Conservation (phyloP, 768 basidiomycete species). For the Lepiota brunneoincarnata region DNA sequence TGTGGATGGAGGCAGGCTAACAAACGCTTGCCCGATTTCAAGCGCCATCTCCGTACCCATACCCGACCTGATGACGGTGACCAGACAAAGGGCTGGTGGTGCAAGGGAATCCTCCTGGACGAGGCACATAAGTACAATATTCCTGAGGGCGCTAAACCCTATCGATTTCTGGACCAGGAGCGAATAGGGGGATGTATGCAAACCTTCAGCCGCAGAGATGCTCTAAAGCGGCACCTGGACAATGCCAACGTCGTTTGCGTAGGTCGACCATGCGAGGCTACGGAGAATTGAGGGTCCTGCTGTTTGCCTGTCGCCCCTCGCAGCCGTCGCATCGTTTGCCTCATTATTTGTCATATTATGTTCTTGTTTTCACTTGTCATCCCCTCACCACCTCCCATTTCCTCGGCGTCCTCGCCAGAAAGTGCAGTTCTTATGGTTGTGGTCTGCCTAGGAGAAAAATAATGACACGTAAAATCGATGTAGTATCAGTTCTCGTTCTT, state of each 20-base stretch:
- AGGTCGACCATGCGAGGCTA: conserved; percentile 17
- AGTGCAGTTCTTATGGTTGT: background rate
- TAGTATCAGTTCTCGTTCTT: conserved; percentile 28
- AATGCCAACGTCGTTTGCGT: conserved; percentile 30
- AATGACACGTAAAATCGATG: background rate
- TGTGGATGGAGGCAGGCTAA: conserved; percentile 48
- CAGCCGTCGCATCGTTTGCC: background rate
- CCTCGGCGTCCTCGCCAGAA: background rate
- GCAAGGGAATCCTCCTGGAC: conserved; percentile 34
- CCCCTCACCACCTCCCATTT: background rate
- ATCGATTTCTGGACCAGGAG: conserved; percentile 25
- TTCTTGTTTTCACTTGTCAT: background rate
- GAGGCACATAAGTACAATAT: conserved; percentile 18
- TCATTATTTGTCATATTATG: background rate
- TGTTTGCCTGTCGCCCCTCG: background rate
- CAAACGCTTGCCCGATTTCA: conserved; percentile 54
- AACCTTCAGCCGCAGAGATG: conserved; percentile 43
- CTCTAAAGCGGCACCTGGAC: conserved; percentile 42
- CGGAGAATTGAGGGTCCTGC: background rate
- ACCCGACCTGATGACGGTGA: conserved; percentile 42
- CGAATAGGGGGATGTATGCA: conserved; percentile 40
- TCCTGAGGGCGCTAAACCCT: conserved; percentile 20
- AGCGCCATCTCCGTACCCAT: conserved; percentile 57
- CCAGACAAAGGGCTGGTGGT: conserved; percentile 30
- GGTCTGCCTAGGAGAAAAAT: conserved; percentile 1